Evolutionary conservation across 2,329 filamentous ascomycete species (phyloP).

Genomic region (Elsinoe necatrix): DNA sequence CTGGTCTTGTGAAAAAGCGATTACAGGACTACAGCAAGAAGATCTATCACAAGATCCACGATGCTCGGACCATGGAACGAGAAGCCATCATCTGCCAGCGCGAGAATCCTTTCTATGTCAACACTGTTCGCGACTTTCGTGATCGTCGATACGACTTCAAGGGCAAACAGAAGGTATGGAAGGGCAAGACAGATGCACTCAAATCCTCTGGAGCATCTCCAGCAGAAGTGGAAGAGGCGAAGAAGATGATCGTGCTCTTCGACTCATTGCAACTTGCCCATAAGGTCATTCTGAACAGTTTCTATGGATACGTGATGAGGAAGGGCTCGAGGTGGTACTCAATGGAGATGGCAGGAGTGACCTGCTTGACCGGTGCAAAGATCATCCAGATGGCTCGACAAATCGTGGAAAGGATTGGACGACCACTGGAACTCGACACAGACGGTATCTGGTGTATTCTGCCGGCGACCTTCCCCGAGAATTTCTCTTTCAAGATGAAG

Average conservation of each 20-base stretch:
- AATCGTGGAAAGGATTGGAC: slow-evolving; percentile 84
- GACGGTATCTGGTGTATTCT: slow-evolving; percentile 99
- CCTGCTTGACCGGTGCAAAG: slow-evolving; percentile 86
- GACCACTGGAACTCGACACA: slow-evolving; percentile 89
- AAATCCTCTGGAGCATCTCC: slow-evolving; percentile 71
- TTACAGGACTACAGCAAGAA: slow-evolving; percentile 93
- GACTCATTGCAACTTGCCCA: slow-evolving; percentile 94
- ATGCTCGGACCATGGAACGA: slow-evolving; percentile 81
- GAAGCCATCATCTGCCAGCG: slow-evolving; percentile 98
- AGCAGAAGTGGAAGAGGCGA: slow-evolving; percentile 78
- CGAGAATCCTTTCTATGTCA: slow-evolving; percentile 96
- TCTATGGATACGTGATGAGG: slow-evolving; percentile 99
- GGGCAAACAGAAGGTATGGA: slow-evolving; percentile 96
- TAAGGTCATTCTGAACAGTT: slow-evolving; percentile 98
- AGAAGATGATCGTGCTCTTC: slow-evolving; percentile 97
- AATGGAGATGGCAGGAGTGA: slow-evolving; percentile 98
- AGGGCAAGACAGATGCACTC: slow-evolving; percentile 82
- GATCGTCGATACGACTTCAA: slow-evolving; percentile 98
- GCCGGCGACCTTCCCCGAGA: slow-evolving; percentile 90
- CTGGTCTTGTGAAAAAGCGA: slow-evolving; percentile 70
- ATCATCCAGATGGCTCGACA: slow-evolving; percentile 96
- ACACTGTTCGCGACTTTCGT: slow-evolving; percentile 92
- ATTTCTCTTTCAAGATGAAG: slow-evolving; percentile 87
- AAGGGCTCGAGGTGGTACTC: slow-evolving; percentile 99
- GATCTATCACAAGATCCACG: slow-evolving; percentile 98